Evolutionary conservation across 1,139 yeast species (phyloP), one percentile per base, ranked within the genome.

Genomic region (Candida dubliniensis): DNA sequence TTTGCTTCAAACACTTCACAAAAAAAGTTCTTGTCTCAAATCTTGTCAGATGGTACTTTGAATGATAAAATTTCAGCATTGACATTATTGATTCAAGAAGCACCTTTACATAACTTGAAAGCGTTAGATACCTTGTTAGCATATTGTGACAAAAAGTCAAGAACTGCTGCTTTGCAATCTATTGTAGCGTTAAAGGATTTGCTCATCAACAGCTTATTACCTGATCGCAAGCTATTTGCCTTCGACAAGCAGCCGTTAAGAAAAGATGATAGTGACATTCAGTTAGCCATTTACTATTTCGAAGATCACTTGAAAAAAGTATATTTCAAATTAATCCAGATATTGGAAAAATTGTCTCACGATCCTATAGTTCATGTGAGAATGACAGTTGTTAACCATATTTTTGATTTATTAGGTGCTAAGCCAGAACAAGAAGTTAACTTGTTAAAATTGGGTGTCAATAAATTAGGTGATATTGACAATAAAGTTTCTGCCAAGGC

Each of bases 401-500:
- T 91, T 35, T 87, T 91, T 54, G 96, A 88, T 49, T 73, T 93
- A 37, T 70, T 93, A 48, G 83, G 81, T 53, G 76, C 86, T 12
- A 93, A 91, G 62, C 98, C 99, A 2, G 99, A 93, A 68, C 99
- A 95, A 69, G 99, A 93, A 66, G 95, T 85, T 41, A 93, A 95
- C 62, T 72, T 95, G 53, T 74, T 93, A 56, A 79, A 93, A 55
- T 74, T 95, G 46, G 96, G 96, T 41, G 95, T 90, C 40, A 93
- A 95, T 64, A 93, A 93, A 63, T 74, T 93, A 40, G 99, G 99
- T 67, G 99, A 93, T 60, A 76, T 79, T 40, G 97, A 93, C 54
- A 86, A 87, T 52, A 90, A 89, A 61, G 96, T 93, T 9, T 81
- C 96, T 1, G 87, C 98, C 2, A 87, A 89, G 60, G 82, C 96